Conservation (phyloP, 345 rosid species). For the Lepidium aucheri region DNA sequence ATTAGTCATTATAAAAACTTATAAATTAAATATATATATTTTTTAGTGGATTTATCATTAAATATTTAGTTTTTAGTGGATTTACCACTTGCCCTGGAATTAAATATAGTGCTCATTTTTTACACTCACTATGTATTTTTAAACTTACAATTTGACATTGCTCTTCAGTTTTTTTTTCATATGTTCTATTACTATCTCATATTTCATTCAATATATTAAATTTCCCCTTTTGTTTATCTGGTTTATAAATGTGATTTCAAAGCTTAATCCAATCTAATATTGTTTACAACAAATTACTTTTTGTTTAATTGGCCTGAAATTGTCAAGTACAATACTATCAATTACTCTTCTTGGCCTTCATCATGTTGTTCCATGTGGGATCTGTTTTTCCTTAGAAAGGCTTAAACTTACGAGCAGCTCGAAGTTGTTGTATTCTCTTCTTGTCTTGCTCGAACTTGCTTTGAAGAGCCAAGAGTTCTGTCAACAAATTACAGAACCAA, state of each 20-base stretch:
- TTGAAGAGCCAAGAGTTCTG: conserved; percentile 78
- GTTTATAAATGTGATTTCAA: neutral
- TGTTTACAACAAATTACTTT: neutral
- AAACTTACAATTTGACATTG: neutral
- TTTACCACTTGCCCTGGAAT: no score
- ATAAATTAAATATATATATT: no score
- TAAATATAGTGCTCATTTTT: no score
- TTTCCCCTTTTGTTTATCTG: neutral
- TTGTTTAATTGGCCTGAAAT: neutral
- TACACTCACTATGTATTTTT: no score
- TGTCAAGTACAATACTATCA: conserved; percentile 10
- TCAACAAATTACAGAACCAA: conserved; percentile 15
- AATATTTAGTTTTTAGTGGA: no score
- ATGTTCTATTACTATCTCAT: neutral
- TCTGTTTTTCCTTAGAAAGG: conserved; percentile 42
- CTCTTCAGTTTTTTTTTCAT: no score
- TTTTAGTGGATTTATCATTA: no score
- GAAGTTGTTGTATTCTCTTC: conserved; percentile 76
- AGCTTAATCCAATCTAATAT: neutral
- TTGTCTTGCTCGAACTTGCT: conserved; percentile 88
- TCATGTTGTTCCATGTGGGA: neutral
- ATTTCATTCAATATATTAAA: neutral
- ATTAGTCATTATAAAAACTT: no score
- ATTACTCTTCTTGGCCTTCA: neutral
- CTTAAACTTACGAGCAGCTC: conserved; percentile 86